A percentile compares a stretch with the other conserved stretches of the same genome.
Evolutionary conservation across 306 rosid species (phyloP).

Genomic region (Cucurbita argyrosperma): DNA sequence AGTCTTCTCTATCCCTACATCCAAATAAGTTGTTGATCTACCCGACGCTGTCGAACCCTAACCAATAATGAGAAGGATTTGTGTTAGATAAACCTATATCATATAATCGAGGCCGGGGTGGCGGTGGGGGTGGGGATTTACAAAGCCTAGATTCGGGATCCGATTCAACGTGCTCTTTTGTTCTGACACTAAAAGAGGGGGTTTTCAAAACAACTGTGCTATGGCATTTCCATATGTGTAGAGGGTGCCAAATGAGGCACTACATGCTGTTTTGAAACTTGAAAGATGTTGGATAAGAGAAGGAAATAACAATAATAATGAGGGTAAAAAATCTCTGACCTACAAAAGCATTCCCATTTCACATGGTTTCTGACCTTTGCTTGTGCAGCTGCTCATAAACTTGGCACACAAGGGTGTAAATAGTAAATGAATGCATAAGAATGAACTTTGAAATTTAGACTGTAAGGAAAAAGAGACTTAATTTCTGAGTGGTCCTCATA

Average conservation of each 20-base stretch:
- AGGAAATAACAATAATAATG: not conserved
- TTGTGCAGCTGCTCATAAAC: not conserved
- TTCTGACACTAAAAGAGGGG: not conserved
- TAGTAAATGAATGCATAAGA: not conserved
- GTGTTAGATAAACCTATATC: not conserved
- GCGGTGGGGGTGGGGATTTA: not conserved
- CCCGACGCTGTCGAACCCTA: not conserved
- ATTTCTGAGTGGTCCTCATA: constrained; percentile 7
- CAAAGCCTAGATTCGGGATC: not conserved
- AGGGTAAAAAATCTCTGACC: not conserved
- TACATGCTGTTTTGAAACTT: not conserved
- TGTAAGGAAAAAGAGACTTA: not conserved
- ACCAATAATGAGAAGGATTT: not conserved
- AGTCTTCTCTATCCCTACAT: not conserved
- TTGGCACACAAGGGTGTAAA: not conserved
- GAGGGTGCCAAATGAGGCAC: not conserved
- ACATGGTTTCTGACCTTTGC: not conserved
- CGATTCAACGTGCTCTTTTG: not conserved
- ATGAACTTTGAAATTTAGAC: not conserved
- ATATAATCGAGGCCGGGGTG: not conserved
- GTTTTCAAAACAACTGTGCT: not conserved
- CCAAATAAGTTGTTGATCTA: not conserved
- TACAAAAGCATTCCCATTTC: not conserved
- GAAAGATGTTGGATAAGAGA: not conserved
- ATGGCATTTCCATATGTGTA: not conserved